These are phyloP conservation scores for Rhizophagus prolifer DNA, from an alignment of 192 early-diverging fungal species.

Conservation along the genomic window DNA sequence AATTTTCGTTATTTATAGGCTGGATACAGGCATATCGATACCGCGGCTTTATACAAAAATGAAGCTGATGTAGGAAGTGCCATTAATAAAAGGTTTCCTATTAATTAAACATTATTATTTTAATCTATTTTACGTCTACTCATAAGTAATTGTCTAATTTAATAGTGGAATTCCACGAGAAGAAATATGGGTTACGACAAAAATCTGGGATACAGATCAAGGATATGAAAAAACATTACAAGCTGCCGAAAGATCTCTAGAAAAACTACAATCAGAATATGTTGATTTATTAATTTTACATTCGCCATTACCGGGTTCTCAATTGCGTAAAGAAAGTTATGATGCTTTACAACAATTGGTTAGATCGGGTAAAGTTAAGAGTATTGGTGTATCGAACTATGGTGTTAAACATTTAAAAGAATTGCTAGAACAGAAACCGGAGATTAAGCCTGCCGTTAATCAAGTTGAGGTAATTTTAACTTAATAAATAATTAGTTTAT, in stretches of 20 bases:
- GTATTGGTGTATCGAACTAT: slow-evolving; percentile 61
- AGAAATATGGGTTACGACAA: slow-evolving; percentile 65
- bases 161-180: slow-evolving; percentile 40
- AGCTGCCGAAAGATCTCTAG: slow-evolving; percentile 53
- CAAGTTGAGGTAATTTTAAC: slow-evolving; percentile 50
- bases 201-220: slow-evolving; percentile 56
- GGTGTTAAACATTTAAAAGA: slow-evolving; percentile 53
- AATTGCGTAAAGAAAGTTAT: slow-evolving; percentile 50
- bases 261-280: slow-evolving; percentile 53
- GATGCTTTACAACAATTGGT: slow-evolving; percentile 51
- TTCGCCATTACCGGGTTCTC: slow-evolving; percentile 51
- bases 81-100: slow-evolving; percentile 40
- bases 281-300: slow-evolving; percentile 66
- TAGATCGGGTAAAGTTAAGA: slow-evolving; percentile 49
- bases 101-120: neutral
- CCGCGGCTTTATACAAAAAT: slow-evolving; percentile 45
- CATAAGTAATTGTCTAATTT: neutral
- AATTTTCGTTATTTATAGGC: slow-evolving; percentile 30
- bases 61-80: slow-evolving; percentile 48
- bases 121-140: neutral
- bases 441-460: slow-evolving; percentile 50
- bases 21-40: slow-evolving; percentile 59
- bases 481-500: neutral
- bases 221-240: slow-evolving; percentile 46
- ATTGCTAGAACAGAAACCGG: slow-evolving; percentile 39